Percentiles rank a stretch among this genome's conserved stretches.
Evolutionary conservation across 768 basidiomycete genomes (phyloP).

Genomic region (Roridomyces roridus): DNA sequence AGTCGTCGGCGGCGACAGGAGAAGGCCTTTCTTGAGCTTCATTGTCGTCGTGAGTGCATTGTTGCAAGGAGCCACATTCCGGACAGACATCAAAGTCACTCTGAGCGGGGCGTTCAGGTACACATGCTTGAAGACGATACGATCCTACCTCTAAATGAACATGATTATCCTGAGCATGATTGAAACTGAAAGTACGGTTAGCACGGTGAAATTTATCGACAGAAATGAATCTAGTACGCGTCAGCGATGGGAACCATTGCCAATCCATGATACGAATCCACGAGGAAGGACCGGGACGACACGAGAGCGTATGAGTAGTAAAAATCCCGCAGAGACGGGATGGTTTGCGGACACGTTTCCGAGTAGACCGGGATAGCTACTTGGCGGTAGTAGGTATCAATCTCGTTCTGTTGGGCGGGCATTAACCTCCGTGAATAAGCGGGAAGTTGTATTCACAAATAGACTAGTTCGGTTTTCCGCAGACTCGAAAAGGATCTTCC

Average conservation of each 20-base stretch:
- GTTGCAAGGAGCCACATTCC: conserved; percentile 69
- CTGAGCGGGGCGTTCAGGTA: conserved; percentile 40
- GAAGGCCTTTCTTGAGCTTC: conserved; percentile 8
- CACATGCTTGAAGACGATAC: neutral
- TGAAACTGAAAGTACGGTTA: conserved; percentile 61
- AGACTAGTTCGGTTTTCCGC: conserved; percentile 26
- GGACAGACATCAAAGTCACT: conserved; percentile 78
- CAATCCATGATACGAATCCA: conserved; percentile 82
- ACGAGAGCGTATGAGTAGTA: conserved; percentile 67
- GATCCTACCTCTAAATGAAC: conserved; percentile 73
- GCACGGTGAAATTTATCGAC: neutral
- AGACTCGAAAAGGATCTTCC: conserved; percentile 28
- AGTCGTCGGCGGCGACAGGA: conserved; percentile 36
- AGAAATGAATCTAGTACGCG: conserved; percentile 57
- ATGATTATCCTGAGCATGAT: conserved; percentile 71
- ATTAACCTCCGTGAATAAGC: neutral
- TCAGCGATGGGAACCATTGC: conserved; percentile 89
- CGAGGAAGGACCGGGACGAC: conserved; percentile 81
- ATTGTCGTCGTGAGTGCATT: conserved; percentile 72
- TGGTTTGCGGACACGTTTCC: conserved; percentile 3
- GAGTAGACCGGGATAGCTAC: conserved; percentile 30
- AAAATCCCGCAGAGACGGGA: conserved; percentile 48
- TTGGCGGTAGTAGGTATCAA: conserved; percentile 42
- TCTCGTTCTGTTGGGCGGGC: conserved; percentile 35
- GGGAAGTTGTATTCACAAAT: conserved; percentile 28